phyloP scores from a whole-genome alignment of 345 rosid species.

The Lepidium sativum region DNA sequence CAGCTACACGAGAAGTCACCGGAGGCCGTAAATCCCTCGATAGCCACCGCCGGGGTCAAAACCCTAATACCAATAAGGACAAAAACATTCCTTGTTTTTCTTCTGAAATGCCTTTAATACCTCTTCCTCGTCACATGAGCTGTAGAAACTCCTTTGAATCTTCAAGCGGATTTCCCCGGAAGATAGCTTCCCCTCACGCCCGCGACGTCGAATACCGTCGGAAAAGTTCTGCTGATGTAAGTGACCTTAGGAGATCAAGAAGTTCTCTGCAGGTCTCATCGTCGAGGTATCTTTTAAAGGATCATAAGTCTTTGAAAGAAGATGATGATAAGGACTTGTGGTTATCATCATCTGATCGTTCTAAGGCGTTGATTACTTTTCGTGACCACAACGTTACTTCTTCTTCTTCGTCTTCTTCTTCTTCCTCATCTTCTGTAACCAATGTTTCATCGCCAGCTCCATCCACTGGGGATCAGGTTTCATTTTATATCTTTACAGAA shows the following conservation, averaged over 20 bases:
- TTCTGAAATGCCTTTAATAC: conserved; percentile 29
- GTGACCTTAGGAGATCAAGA: conserved; percentile 21
- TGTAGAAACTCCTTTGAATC: conserved; percentile 24
- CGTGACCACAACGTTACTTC: conserved; percentile 33
- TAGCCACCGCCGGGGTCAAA: conserved; percentile 33
- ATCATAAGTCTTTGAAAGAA: conserved; percentile 29
- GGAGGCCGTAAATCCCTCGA: conserved; percentile 35
- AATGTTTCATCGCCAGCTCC: conserved; percentile 39
- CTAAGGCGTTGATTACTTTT: conserved; percentile 17
- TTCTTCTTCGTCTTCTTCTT: conserved; percentile 15
- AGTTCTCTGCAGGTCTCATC: conserved; percentile 31
- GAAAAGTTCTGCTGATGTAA: conserved; percentile 58
- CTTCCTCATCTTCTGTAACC: conserved; percentile 5
- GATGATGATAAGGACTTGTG: conserved; percentile 30
- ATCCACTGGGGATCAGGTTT: conserved; percentile 55
- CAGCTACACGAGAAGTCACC: conserved; percentile 37
- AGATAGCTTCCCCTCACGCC: conserved; percentile 29
- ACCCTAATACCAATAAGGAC: conserved; percentile 26
- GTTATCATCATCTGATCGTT: conserved; percentile 37
- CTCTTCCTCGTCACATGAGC: conserved; percentile 35
- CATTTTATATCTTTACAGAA: neutral
- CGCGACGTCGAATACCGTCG: conserved; percentile 30
- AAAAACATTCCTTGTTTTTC: conserved; percentile 36
- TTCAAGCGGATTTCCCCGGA: conserved; percentile 29
- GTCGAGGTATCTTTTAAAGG: conserved; percentile 58